Percentiles rank a stretch among this genome's conserved stretches.
These are phyloP conservation scores for Pichia kudriavzevii DNA, from an alignment of 1,139 yeast genomes.

Conservation along the genomic window DNA sequence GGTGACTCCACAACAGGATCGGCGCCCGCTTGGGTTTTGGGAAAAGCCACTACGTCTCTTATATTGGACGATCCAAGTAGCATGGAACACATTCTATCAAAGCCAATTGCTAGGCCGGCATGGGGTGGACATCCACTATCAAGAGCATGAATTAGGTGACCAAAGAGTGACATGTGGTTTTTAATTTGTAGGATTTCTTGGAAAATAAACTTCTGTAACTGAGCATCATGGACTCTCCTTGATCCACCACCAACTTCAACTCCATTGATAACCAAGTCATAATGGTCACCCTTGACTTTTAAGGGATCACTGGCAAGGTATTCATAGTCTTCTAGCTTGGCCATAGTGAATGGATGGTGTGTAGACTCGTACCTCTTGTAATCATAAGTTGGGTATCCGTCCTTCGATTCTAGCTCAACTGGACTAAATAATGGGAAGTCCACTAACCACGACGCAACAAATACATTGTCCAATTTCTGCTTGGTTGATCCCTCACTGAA, in stretches of 20 bases:
- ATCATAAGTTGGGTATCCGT: constrained; percentile 57
- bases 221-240: constrained; percentile 84
- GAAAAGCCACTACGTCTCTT: constrained; percentile 92
- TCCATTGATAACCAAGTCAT: constrained; percentile 89
- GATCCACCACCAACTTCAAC: constrained; percentile 98
- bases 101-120: constrained; percentile 94
- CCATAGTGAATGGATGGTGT: constrained; percentile 98
- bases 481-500: constrained; percentile 7
- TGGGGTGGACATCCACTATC: constrained; percentile 97
- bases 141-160: constrained; percentile 76
- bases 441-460: constrained; percentile 79
- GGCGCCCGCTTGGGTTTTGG: constrained; percentile 81
- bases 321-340: constrained; percentile 59
- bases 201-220: constrained; percentile 64
- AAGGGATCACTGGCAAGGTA: constrained; percentile 49
- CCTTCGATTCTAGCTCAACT: constrained; percentile 31
- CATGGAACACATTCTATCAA: constrained; percentile 91
- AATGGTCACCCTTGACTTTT: constrained; percentile 81
- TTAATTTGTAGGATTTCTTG: constrained; percentile 44
- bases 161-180: constrained; percentile 62
- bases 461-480: constrained; percentile 26
- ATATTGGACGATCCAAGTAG: constrained; percentile 65
- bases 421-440: constrained; percentile 92
- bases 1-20: constrained; percentile 91
- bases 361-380: constrained; percentile 51